Base-by-base conservation (phyloP, 169 alveolate species). In the Condylostoma magnum region DNA sequence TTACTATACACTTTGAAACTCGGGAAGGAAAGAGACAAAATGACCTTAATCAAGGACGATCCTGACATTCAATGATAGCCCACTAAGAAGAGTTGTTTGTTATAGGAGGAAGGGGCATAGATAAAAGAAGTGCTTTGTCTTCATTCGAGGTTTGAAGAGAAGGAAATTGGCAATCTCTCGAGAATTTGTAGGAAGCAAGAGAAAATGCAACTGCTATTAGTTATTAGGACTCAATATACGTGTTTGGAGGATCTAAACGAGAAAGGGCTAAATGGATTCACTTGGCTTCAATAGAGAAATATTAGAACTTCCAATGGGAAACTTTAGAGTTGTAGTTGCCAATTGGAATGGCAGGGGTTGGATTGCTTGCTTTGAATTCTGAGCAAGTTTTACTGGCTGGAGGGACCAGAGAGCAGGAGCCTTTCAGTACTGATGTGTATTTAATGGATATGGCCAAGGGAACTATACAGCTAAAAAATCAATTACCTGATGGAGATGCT, bases 401-500 rank as follows among this genome's bases (percentile, higher is more conserved):
- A 18, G 73, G 73, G 27, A 46, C 31, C n/a, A 20, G 73, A 34
- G 73, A 63, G 46, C 38, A 33, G 33, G 57, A 57, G 3, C 6
- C 18, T 41, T n/a, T 36, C 6, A 38, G 56, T 1, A 41, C 36
- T n/a, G 57, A 41, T 10, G 15, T 60, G 15, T 60, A 25, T 53
- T 27, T 22, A n/a, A 27, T 33, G 65, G 30, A 53, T 28, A 25
- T 20, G n/a, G 33, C 30, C n/a, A 33, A 25, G 20, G 38, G 43
- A 31, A 53, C 65, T 22, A n/a, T n/a, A n/a, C n/a, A n/a, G n/a
- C n/a, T n/a, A n/a, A n/a, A n/a, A n/a, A n/a, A n/a, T n/a, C 65
- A 33, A 4, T 22, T 53, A 28, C 38, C 25, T 2, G 65, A 53
- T 27, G 65, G 65, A 5, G 65, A 53, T 28, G 65, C 65, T 28